Percentiles rank a stretch among this genome's conserved stretches.
Conservation (phyloP, 441 rosid genomes). For the Erodium texanum region DNA sequence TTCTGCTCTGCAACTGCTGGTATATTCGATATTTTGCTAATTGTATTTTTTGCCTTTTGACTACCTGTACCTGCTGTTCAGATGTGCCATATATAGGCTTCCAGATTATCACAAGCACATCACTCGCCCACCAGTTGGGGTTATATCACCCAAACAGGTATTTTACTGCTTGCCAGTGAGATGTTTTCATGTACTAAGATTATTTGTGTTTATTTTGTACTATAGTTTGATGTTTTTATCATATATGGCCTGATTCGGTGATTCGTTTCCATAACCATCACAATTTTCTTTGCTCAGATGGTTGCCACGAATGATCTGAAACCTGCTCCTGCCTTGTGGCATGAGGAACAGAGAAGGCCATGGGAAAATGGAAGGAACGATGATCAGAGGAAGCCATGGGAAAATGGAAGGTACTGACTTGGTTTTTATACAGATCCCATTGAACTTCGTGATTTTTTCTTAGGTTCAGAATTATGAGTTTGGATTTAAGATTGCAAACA, state of each 20-base stretch:
- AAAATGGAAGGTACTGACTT: not conserved
- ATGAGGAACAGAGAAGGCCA: slow-evolving; percentile 50
- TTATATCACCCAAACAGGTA: slow-evolving; percentile 70
- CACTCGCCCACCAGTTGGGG: slow-evolving; percentile 50
- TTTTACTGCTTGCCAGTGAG: not conserved
- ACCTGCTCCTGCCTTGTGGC: slow-evolving; percentile 66
- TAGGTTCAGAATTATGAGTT: not conserved
- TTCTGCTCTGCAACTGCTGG: not conserved
- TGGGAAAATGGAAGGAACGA: slow-evolving; percentile 46
- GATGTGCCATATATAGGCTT: slow-evolving; percentile 73
- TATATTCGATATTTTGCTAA: not conserved
- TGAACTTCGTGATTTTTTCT: not conserved
- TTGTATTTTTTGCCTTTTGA: no score
- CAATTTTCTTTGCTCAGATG: slow-evolving; percentile 31
- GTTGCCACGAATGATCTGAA: slow-evolving; percentile 53
- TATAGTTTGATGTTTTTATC: not conserved
- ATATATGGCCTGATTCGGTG: not conserved
- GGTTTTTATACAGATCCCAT: not conserved
- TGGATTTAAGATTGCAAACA: not conserved
- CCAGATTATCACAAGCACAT: slow-evolving; percentile 65
- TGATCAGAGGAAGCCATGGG: slow-evolving; percentile 35
- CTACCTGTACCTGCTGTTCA: slow-evolving; percentile 15
- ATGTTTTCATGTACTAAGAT: not conserved
- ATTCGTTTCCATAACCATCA: not conserved
- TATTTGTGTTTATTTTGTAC: not conserved